Conservation (phyloP, 2,329 filamentous ascomycete species). For the Neoascochyta sp. region DNA sequence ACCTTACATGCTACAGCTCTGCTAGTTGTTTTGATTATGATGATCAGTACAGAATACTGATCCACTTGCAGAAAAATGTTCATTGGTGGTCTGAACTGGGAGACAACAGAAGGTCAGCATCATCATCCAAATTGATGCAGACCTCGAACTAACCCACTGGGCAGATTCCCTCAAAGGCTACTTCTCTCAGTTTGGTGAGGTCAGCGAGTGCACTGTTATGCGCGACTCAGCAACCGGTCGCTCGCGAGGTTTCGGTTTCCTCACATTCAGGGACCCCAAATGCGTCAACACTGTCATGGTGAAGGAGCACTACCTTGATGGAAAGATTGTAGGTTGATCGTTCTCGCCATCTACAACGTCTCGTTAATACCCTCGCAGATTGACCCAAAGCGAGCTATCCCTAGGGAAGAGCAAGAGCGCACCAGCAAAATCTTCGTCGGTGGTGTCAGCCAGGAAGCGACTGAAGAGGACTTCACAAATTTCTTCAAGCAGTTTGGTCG, state of each 20-base stretch:
- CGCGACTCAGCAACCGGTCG: slow-evolving; percentile 89
- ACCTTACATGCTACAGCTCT: slow-evolving; percentile 1
- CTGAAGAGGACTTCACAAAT: slow-evolving; percentile 90
- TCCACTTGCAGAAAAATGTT: slow-evolving; percentile 83
- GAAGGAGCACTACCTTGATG: slow-evolving; percentile 96
- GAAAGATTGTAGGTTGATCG: slow-evolving; percentile 80
- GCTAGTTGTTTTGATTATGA: background rate
- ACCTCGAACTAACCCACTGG: slow-evolving; percentile 3
- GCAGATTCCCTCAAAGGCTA: slow-evolving; percentile 94
- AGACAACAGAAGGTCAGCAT: slow-evolving; percentile 90
- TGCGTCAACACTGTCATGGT: slow-evolving; percentile 99
- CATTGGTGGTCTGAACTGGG: slow-evolving; percentile 97
- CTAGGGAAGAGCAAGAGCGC: slow-evolving; percentile 94
- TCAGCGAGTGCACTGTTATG: slow-evolving; percentile 99
- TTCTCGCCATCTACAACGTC: slow-evolving; percentile 6
- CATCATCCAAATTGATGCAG: background rate
- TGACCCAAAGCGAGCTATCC: slow-evolving; percentile 95
- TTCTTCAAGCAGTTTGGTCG: slow-evolving; percentile 97
- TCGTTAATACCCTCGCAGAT: slow-evolving; percentile 59
- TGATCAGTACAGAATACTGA: slow-evolving; percentile 12
- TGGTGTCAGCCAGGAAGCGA: slow-evolving; percentile 94
- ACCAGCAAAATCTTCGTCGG: slow-evolving; percentile 99
- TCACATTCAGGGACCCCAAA: slow-evolving; percentile 96
- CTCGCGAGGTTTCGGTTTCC: slow-evolving; percentile 92
- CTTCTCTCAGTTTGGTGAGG: slow-evolving; percentile 96